Base-by-base conservation (phyloP, 2,329 filamentous ascomycete species). In the Sporothrix schenckii region DNA sequence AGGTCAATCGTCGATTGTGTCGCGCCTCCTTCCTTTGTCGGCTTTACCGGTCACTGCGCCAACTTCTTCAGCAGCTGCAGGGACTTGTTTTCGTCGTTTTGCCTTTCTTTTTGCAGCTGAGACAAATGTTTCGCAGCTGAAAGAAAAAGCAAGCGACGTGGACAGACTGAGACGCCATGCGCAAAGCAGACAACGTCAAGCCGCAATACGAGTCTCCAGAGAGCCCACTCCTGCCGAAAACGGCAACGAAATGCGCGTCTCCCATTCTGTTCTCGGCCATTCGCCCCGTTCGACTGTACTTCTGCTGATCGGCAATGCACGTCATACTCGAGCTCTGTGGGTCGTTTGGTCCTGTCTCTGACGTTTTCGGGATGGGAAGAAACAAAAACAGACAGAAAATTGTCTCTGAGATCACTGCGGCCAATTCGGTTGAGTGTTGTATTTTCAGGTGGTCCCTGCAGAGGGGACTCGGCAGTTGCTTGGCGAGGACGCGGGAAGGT, bases 391-490 rank as follows among this genome's bases (percentile, higher is more conserved):
- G 34, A 2, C 34, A 34, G 34, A 34, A 34, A 34, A 34, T 34
- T 34, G 34, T 34, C 34, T 34, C 34, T 16, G 13, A 16, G 44
- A 41, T 63, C 41, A n/a, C 56, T 60, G 24, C 34, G 7, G 24
- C 10, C 21, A 13, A 14, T 14, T 24, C 11, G 34, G 7, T 24
- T 3, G 24, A 44, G 60, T 27, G 60, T 1, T 9, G 34, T 34
- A 9, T 34, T 7, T 53, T 39, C 27, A 66, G 44, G 47, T 53
- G 63, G 63, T 52, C 63, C 63, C 63, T 66, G 63, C 63, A 66
- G 61, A n/a, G 47, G 41, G 47, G 58, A 6, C 41, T 50, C 63
- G 63, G 63, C 24, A 66, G 24, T 66, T 53, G 53, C 61, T 66
- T 52, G 47, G 63, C 47, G 21, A 13, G 14, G 24, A 16, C 27